These are phyloP conservation scores for Oryza australiensis DNA, from an alignment of 176 grass and related monocot species.

Conservation along the genomic window DNA sequence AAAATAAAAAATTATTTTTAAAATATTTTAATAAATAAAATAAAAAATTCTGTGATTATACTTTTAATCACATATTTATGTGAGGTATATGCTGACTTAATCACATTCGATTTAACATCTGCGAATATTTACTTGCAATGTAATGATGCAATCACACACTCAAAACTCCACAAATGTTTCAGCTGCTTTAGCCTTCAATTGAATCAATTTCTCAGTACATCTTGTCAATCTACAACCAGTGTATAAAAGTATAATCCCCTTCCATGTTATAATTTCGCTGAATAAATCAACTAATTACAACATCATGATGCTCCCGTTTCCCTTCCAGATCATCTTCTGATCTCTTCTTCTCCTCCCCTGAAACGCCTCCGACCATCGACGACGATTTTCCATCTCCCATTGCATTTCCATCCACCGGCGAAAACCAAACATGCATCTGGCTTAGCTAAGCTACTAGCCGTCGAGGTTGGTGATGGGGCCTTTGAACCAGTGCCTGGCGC, in stretches of 20 bases:
- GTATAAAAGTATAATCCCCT: not conserved
- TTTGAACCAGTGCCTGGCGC: slow-evolving; percentile 82
- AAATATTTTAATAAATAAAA: no score
- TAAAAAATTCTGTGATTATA: no score
- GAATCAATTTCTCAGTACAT: not conserved
- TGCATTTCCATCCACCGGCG: no score
- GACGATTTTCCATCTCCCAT: no score
- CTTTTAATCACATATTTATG: no score
- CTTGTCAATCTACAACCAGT: not conserved
- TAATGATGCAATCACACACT: not conserved
- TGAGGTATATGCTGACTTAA: no score
- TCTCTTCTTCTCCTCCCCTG: not conserved
- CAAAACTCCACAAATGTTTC: not conserved
- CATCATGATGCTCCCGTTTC: not conserved
- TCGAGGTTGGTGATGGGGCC: slow-evolving; percentile 62
- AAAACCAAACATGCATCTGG: no score
- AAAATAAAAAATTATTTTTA: no score
- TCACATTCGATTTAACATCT: no score
- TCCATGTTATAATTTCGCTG: not conserved
- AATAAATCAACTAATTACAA: not conserved
- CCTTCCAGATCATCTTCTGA: not conserved
- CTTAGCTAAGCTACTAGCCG: not conserved
- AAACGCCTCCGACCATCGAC: no score
- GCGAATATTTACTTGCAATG: not conserved
- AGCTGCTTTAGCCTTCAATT: not conserved